Evolutionary conservation across 768 basidiomycete species (phyloP), one percentile per base, ranked within the genome.

Genomic region (Suillus spraguei): DNA sequence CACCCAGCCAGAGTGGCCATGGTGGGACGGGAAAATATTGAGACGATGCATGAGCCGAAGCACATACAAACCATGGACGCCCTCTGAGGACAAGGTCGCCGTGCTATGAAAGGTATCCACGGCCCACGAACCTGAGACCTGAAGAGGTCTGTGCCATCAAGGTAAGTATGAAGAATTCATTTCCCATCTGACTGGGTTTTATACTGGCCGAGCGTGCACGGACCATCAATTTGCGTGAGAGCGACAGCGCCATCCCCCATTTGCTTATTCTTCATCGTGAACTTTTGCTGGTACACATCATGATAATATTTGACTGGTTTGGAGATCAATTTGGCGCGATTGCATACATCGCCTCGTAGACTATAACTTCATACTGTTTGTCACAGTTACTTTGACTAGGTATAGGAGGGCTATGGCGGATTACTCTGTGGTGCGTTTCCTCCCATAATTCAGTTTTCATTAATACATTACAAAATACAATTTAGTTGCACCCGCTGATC

Each of bases 11-110:
- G 81, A 82, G 81, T 76, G 81, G 81, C 82, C 80, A 69, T 80
- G 82, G 82, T 78, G 78, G 85, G 83, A 88, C 87, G 75, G 87
- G 87, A 82, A 89, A 89, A 89, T 89, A 89, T 89, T 88, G 69
- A 81, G 86, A 88, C 85, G 82, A 82, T 89, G 87, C 88, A 87
- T 87, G 84, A 81, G 80, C 87, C 86, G 80, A 83, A 84, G 84
- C 84, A 73, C 75, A 82, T 77, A 82, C 82, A 82, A 83, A 77
- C 76, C 76, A 68, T 60, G 61, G 42, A 68, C 59, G 70, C 77
- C 78, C 80, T 78, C 78, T 81, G 80, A 63, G 82, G 82, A 82
- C 81, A 82, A 49, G 79, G 82, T 82, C 82, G 82, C 82, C 82
- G 82, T 83, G 81, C 82, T 81, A 81, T 83, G 81, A 68, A 77